Evolutionary conservation across 306 rosid species (phyloP).

Genomic region (Inga laurina): DNA sequence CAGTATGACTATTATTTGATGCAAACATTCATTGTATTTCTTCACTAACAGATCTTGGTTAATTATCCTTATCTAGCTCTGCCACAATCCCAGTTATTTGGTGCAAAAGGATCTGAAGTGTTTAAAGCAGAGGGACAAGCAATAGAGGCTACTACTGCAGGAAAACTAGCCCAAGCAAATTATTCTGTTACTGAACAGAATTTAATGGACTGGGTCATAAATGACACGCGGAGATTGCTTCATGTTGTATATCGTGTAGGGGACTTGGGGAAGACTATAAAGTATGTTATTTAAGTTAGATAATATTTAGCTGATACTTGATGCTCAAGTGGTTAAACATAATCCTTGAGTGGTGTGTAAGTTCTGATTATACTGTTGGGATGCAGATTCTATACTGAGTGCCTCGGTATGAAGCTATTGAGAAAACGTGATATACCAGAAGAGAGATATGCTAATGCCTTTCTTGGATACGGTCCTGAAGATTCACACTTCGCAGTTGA

Average conservation of each 20-base stretch:
- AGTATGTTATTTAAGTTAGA: constrained; percentile 34
- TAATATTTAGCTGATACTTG: neutral
- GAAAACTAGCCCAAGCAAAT: constrained; percentile 46
- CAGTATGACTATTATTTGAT: neutral
- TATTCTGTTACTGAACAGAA: constrained; percentile 39
- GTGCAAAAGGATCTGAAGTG: constrained; percentile 56
- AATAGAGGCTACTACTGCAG: constrained; percentile 45
- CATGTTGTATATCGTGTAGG: constrained; percentile 85
- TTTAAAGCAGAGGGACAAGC: constrained; percentile 26
- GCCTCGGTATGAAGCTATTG: constrained; percentile 86
- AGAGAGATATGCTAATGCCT: constrained; percentile 85
- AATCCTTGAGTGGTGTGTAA: neutral
- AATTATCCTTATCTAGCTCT: constrained; percentile 48
- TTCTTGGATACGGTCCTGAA: constrained; percentile 95
- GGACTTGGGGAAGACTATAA: constrained; percentile 67
- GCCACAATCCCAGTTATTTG: constrained; percentile 60
- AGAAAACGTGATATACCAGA: constrained; percentile 89
- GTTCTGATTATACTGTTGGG: neutral
- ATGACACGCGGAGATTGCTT: constrained; percentile 74
- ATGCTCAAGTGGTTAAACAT: neutral
- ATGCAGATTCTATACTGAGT: constrained; percentile 6
- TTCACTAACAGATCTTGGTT: constrained; percentile 35
- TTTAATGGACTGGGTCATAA: constrained; percentile 72
- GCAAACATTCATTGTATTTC: neutral
- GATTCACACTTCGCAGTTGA: constrained; percentile 83